Conservation (phyloP, 257 asterid species). For the Solanum clarkiae region DNA sequence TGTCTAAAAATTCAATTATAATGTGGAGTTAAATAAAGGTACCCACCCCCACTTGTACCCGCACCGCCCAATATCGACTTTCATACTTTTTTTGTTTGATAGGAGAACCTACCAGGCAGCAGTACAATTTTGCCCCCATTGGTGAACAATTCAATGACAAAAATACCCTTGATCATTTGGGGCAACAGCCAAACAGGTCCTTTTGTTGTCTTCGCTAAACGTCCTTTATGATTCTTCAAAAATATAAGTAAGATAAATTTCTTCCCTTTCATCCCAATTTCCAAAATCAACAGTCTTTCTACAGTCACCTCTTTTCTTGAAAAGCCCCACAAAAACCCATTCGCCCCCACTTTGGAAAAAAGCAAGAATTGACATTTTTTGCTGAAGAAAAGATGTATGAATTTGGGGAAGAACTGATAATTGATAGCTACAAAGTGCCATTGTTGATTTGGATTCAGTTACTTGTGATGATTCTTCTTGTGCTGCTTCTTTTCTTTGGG, state of each 20-base stretch:
- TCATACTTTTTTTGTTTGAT: not conserved
- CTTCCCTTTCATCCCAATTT: not conserved
- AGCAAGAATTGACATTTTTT: not conserved
- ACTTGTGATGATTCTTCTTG: constrained; percentile 42
- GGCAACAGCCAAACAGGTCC: not conserved
- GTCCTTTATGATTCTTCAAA: not conserved
- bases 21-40: not conserved
- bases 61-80: not conserved
- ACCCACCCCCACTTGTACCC: not conserved
- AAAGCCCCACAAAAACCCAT: not conserved
- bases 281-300: not conserved
- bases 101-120: not conserved
- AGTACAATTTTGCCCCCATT: not conserved
- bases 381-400: constrained; percentile 24
- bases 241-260: too few relatives aligned
- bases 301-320: not conserved
- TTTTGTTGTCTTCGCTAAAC: not conserved
- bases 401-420: constrained; percentile 52
- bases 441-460: constrained; percentile 85
- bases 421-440: constrained; percentile 45
- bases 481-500: constrained; percentile 45
- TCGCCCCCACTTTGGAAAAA: not conserved
- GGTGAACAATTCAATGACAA: not conserved
- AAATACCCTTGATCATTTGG: not conserved
- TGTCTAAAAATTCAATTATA: not conserved